Evolutionary conservation across 129 eudicot species (phyloP), one percentile per base, ranked within the genome.

Genomic region (Smallanthus sonchifolius): DNA sequence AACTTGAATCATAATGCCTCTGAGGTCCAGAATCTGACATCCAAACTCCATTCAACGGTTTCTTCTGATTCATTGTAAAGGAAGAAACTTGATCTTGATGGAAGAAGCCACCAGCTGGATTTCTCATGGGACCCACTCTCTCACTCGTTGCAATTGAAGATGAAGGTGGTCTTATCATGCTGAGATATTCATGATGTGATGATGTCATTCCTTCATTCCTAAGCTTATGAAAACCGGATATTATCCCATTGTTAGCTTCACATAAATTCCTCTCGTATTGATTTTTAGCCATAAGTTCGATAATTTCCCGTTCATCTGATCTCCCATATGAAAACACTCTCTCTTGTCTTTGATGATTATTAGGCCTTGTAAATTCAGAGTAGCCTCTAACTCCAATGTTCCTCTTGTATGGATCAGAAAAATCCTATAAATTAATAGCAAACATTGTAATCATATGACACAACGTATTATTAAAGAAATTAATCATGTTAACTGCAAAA

Each of bases 241-340:
- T 73, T 10, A 79, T 76, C n/a, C 62, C 52, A 19, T 32, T 59
- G 64, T 45, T 73, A 30, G 77, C 72, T 63, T 84, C 86, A 54
- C 74, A 42, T 69, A 76, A 80, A 57, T 74, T 78, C 68, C 91
- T 81, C 67, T 94, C 98, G 40, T 81, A 82, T 62, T 90, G 93
- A 65, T 90, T 84, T 73, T 83, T 86, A 0, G 97, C 97, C 89
- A 94, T 47, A 1, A 94, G 91, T 82, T 91, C 97, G 7, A 84
- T 92, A 16, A 94, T 81, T 52, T 90, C 98, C 74, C 82, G 84
- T 61, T 90, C 98, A 67, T 93, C 96, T 8, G 84, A 83, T 24
- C 78, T 75, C 49, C 81, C 91, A 47, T 54, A 70, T 0, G 80
- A 72, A 38, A 83, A 72, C 16, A 48, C 51, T 7, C 63, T 78